Evolutionary conservation across 768 basidiomycete species (phyloP).

Genomic region (Kwoniella pini): DNA sequence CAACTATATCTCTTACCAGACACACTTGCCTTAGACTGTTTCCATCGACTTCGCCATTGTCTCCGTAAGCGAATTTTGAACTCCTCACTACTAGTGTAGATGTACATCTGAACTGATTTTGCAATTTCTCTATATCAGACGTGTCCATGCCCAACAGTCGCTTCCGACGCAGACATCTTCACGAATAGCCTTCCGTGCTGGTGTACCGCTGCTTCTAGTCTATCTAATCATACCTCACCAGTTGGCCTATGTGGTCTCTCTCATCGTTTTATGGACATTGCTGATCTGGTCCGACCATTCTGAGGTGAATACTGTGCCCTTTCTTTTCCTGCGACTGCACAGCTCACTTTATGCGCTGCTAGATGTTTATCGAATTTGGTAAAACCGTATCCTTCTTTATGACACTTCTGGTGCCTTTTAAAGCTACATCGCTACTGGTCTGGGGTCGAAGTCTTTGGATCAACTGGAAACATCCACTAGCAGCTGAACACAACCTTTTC

Average conservation of each 20-base stretch:
- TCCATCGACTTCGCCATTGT: too few species aligned
- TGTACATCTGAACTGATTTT: too few species aligned
- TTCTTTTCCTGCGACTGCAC: background rate
- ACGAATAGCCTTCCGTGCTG: constrained; percentile 44
- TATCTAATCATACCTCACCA: constrained; percentile 85
- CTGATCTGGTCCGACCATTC: background rate
- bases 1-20: background rate
- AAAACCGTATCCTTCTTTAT: constrained; percentile 69
- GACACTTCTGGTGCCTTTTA: constrained; percentile 76
- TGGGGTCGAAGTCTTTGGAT: constrained; percentile 86
- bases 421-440: constrained; percentile 74
- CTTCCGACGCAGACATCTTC: background rate
- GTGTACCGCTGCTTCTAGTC: constrained; percentile 61
- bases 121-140: too few species aligned
- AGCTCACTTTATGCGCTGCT: background rate
- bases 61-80: too few species aligned
- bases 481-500: constrained; percentile 66
- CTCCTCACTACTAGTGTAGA: too few species aligned
- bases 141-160: too few species aligned
- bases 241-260: constrained; percentile 81
- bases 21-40: too few species aligned
- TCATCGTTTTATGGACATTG: constrained; percentile 41
- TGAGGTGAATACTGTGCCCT: background rate
- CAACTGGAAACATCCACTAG: constrained; percentile 74
- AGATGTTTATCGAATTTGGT: background rate